Evolutionary conservation across 371 early-diverging fungal species (phyloP).

Genomic region (Mortierella sp.): DNA sequence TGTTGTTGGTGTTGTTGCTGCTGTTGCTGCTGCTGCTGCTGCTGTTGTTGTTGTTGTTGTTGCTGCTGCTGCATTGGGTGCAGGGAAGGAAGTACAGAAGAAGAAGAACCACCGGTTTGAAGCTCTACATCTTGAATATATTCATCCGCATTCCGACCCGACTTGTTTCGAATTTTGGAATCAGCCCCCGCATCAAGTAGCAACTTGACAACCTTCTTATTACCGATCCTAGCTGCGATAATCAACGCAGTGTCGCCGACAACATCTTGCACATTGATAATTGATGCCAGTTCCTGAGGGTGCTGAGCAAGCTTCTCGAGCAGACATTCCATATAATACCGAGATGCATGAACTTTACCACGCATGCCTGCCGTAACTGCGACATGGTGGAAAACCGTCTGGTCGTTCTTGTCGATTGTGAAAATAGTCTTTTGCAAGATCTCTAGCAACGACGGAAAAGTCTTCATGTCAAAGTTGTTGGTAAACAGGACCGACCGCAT

Average conservation of each 20-base stretch:
- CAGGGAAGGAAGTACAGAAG: constrained; percentile 14
- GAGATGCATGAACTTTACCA: constrained; percentile 80
- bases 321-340: constrained; percentile 91
- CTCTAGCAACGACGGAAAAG: constrained; percentile 83
- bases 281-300: constrained; percentile 71
- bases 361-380: constrained; percentile 80
- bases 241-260: constrained; percentile 94
- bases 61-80: constrained; percentile 3
- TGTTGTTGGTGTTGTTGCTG: constrained; percentile 10
- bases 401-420: constrained; percentile 82
- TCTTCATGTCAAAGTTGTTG: constrained; percentile 88
- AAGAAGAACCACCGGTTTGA: constrained; percentile 8
- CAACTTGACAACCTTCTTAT: constrained; percentile 77
- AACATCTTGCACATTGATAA: constrained; percentile 88
- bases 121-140: constrained; percentile 62
- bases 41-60: constrained; percentile 2
- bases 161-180: constrained; percentile 77
- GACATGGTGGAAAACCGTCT: constrained; percentile 96
- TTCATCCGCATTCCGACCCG: constrained; percentile 78
- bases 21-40: not conserved
- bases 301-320: constrained; percentile 73
- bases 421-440: constrained; percentile 83
- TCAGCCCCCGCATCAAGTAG: constrained; percentile 89
- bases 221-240: constrained; percentile 87
- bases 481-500: constrained; percentile 91